These are phyloP conservation scores for Aspergillus ibericus DNA, from an alignment of 2,329 filamentous ascomycete species.

Conservation along the genomic window DNA sequence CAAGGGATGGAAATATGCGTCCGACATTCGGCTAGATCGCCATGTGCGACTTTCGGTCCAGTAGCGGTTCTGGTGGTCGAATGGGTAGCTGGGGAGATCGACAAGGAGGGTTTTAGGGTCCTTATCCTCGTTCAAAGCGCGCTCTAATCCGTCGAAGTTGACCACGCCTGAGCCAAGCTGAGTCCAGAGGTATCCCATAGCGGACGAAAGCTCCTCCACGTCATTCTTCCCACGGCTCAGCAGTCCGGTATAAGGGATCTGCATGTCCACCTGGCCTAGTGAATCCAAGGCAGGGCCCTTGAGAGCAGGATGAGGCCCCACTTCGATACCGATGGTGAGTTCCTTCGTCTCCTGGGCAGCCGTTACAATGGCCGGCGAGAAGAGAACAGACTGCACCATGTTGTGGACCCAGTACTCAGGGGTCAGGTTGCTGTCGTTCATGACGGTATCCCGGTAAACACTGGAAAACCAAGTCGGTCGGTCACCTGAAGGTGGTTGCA, in stretches of 20 bases:
- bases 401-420: slow-evolving; percentile 42
- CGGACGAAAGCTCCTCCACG: neutral
- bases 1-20: neutral
- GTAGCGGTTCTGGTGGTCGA: neutral
- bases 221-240: neutral
- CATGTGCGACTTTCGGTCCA: neutral
- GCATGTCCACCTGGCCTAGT: slow-evolving; percentile 16
- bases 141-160: neutral
- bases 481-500: neutral
- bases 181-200: neutral
- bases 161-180: neutral
- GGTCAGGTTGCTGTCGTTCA: slow-evolving; percentile 24
- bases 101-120: neutral
- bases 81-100: neutral
- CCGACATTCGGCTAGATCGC: neutral
- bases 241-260: neutral
- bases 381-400: slow-evolving; percentile 38
- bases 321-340: slow-evolving; percentile 32
- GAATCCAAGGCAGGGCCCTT: slow-evolving; percentile 22
- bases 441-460: slow-evolving; percentile 20
- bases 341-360: slow-evolving; percentile 21
- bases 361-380: slow-evolving; percentile 27
- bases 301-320: slow-evolving; percentile 32
- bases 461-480: slow-evolving; percentile 19
- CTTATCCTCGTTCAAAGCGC: neutral